Conservation (phyloP, 169 alveolate species). For the Cryptosporidium sp. region DNA sequence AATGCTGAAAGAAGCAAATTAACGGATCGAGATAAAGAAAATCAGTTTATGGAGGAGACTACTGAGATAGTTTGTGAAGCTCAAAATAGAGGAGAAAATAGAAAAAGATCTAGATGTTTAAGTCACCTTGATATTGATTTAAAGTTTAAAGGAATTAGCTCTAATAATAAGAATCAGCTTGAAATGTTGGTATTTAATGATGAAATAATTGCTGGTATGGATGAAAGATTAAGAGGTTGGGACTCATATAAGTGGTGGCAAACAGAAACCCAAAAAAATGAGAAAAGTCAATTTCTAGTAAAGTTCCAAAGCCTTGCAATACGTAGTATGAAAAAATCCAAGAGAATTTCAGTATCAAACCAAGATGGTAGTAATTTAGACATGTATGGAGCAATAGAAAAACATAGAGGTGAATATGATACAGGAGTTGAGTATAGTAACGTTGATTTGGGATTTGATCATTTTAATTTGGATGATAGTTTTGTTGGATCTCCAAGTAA, state of each 20-base stretch:
- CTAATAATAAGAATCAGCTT: neutral
- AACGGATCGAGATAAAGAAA: neutral
- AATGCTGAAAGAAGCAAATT: neutral
- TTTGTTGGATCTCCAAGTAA: constrained; percentile 7
- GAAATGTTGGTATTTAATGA: neutral
- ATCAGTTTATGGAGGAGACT: neutral
- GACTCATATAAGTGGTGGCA: constrained; percentile 68
- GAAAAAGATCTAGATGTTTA: constrained; percentile 43
- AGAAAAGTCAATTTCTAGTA: neutral
- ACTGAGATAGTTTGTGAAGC: neutral
- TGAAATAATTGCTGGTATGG: neutral
- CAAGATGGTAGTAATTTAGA: neutral
- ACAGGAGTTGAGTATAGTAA: neutral
- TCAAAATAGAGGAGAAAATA: constrained; percentile 3
- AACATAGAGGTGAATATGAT: constrained; percentile 30
- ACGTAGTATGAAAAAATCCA: neutral
- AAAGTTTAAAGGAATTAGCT: neutral
- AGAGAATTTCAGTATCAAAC: constrained; percentile 4
- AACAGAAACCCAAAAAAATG: neutral
- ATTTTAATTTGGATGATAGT: neutral
- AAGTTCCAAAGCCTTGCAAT: neutral
- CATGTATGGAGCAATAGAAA: constrained; percentile 22
- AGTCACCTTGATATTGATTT: constrained; percentile 33
- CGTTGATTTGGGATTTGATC: constrained; percentile 38
- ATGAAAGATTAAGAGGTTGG: constrained; percentile 29